Evolutionary conservation across 116 monocot genomes (phyloP).

Genomic region (Phalaenopsis hybrid): DNA sequence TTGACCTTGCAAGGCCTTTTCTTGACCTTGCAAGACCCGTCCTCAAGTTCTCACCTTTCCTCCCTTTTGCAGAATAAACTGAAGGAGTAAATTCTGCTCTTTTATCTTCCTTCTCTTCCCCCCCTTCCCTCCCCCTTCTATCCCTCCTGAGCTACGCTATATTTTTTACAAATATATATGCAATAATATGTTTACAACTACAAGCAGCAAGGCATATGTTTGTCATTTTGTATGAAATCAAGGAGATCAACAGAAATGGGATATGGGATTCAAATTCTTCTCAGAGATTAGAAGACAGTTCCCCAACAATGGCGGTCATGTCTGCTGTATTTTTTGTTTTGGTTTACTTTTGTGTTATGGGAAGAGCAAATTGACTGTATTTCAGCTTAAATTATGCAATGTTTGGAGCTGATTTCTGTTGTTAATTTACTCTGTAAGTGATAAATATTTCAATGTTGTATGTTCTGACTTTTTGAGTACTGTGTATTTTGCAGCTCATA

Average conservation of each 20-base stretch:
- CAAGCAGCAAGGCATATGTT: background rate
- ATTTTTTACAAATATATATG: background rate
- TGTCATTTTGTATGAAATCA: background rate
- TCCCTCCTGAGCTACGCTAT: constrained; percentile 2
- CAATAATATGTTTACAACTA: background rate
- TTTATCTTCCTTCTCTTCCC: background rate
- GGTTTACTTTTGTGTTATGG: background rate
- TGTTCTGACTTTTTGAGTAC: too few species aligned
- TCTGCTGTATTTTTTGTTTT: background rate
- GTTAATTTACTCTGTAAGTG: too few species aligned
- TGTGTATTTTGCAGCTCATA: too few species aligned
- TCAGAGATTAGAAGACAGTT: too few species aligned
- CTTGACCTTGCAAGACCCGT: constrained; percentile 39
- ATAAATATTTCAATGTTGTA: too few species aligned
- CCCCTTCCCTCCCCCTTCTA: background rate
- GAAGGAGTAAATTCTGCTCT: background rate
- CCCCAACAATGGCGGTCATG: too few species aligned
- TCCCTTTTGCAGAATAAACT: background rate
- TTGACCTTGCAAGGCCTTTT: constrained; percentile 41
- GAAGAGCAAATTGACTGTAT: background rate
- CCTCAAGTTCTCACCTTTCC: background rate
- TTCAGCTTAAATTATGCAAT: too few species aligned
- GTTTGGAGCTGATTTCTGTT: too few species aligned
- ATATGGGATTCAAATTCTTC: background rate
- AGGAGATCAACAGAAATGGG: background rate